phyloP scores from a whole-genome alignment of 1,284 basidiomycete species.

The Leccinum fallax region DNA sequence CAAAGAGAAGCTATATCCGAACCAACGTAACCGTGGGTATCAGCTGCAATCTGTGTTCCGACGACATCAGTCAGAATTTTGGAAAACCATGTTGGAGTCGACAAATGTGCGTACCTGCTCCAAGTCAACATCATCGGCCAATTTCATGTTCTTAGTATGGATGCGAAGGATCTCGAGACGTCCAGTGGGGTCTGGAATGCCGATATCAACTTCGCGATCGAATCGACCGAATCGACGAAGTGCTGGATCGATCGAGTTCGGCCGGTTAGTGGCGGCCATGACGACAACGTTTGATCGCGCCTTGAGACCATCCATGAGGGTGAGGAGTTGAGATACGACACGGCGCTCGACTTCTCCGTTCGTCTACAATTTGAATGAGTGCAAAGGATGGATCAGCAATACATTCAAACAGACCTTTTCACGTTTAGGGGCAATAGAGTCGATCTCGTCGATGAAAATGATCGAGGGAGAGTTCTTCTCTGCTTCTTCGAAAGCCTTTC shows the following conservation, averaged over 20 bases:
- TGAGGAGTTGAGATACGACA: slow-evolving; percentile 96
- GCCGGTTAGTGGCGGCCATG: slow-evolving; percentile 99
- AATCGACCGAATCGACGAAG: slow-evolving; percentile 98
- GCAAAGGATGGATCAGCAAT: neutral
- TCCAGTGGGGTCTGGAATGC: slow-evolving; percentile 98
- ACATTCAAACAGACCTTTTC: slow-evolving; percentile 69
- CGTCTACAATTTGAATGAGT: slow-evolving; percentile 56
- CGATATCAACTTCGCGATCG: slow-evolving; percentile 99
- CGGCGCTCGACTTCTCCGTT: slow-evolving; percentile 99
- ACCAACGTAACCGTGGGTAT: slow-evolving; percentile 99
- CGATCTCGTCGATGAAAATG: slow-evolving; percentile 99
- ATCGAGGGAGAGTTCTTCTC: slow-evolving; percentile 99
- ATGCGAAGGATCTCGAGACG: slow-evolving; percentile 98
- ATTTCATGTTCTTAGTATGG: slow-evolving; percentile 99
- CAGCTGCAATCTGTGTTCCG: slow-evolving; percentile 81
- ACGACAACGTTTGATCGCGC: slow-evolving; percentile 99
- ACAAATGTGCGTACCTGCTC: slow-evolving; percentile 69
- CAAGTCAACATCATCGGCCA: slow-evolving; percentile 96
- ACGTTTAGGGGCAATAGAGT: slow-evolving; percentile 99
- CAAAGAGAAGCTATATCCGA: slow-evolving; percentile 96
- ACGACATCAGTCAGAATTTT: slow-evolving; percentile 9
- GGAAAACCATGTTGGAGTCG: neutral
- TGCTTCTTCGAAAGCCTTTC: slow-evolving; percentile 99
- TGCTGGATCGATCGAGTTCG: slow-evolving; percentile 98
- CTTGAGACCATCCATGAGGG: slow-evolving; percentile 98